Base-by-base conservation (phyloP, 805 yeast species). In the Starmerella roubikii region DNA sequence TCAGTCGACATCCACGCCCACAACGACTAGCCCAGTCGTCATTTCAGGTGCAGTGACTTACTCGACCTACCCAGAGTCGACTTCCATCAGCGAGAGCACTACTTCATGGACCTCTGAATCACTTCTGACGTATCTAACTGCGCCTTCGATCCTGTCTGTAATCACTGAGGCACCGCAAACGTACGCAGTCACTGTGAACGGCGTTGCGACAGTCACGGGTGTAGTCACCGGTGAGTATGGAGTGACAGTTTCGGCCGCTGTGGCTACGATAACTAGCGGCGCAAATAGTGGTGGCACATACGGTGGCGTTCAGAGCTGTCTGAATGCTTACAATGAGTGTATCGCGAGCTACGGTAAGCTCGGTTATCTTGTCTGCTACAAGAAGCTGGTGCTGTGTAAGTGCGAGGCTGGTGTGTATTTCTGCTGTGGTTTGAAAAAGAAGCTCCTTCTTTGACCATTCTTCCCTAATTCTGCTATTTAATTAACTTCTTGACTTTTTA, bases 341-440 rank as follows among this genome's bases (percentile, higher is more conserved):
- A 30, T 30, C 27, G 27, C 32, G 15, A 30, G 33, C 21, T 15
- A 25, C 20, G 46, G 49, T 22, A 21, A 27, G 28, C 16, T 31
- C 4, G 46, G 44, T 23, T 29, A 33, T 25, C 39, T 46, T 30
- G 30, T 37, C 16, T 54, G 58, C 41, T 35, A 46, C 37, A 39
- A 49, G 42, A 25, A 38, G 30, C 43, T 53, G 21, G 44, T 48
- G 23, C 35, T 38, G 24, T 54, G 58, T 41, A 44, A 52, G 40
- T 53, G 58, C 35, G 39, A 47, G 12, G 43, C 45, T 23, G 54
- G 54, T 15, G 54, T 52, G 30, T 20, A 32, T 9, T 19, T 47
- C n/a, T 48, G 51, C 40, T 52, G 56, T 36, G 33, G 36, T 12
- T 18, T 50, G 25, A 40, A 38, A 29, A 27, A 36, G 35, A 40